phyloP scores from a whole-genome alignment of 345 rosid genomes.

The Angophora floribunda region DNA sequence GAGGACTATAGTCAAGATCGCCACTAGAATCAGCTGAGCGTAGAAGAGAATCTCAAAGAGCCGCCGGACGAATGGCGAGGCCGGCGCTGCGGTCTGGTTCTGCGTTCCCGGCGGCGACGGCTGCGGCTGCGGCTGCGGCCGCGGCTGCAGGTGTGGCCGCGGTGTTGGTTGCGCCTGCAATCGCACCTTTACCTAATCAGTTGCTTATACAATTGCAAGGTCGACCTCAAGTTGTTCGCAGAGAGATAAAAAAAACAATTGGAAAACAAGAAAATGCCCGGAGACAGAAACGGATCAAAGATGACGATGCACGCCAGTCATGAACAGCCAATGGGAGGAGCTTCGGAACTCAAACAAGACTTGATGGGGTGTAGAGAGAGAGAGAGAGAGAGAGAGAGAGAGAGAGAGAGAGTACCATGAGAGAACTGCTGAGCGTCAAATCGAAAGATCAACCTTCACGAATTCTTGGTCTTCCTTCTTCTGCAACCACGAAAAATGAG shows the following conservation, averaged over 20 bases:
- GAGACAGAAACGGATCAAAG: background rate
- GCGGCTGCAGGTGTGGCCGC: background rate
- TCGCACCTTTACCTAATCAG: background rate
- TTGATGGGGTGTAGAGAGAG: background rate
- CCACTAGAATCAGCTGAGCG: conserved; percentile 36
- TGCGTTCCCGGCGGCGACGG: background rate
- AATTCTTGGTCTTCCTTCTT: background rate
- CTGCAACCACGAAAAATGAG: background rate
- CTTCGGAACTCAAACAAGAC: background rate
- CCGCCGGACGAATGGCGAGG: conserved; percentile 24
- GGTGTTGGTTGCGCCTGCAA: background rate
- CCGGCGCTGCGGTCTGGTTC: conserved; percentile 11
- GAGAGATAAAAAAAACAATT: background rate
- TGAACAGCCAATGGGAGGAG: background rate
- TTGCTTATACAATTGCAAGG: background rate
- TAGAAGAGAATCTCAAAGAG: conserved; percentile 52
- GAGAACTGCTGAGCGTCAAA: background rate
- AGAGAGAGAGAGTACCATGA: background rate
- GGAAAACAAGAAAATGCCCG: background rate
- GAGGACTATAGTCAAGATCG: conserved; percentile 45
- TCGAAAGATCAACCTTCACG: background rate
- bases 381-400: background rate
- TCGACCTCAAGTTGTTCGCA: background rate
- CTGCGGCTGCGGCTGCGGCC: background rate
- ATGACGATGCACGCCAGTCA: background rate